A percentile compares a stretch with the other conserved stretches of the same genome.
These are phyloP conservation scores for Chamaenerion angustifolium DNA, from an alignment of 345 rosid genomes.

Conservation along the genomic window DNA sequence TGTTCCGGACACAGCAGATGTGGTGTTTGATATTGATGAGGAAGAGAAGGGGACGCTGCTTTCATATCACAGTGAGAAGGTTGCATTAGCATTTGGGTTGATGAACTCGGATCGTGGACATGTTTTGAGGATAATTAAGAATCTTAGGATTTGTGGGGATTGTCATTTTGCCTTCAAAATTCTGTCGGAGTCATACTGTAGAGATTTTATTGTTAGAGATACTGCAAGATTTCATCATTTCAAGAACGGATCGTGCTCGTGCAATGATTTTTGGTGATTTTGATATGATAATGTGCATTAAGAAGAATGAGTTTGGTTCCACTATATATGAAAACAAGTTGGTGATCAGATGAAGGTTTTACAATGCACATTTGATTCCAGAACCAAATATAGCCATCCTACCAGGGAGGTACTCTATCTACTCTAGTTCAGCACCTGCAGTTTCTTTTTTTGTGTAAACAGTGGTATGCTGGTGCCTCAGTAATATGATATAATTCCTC, in stretches of 20 bases:
- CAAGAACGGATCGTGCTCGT: constrained; percentile 23
- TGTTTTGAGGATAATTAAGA: constrained; percentile 22
- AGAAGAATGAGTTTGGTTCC: too few species aligned
- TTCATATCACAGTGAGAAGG: constrained; percentile 26
- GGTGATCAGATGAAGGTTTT: too few species aligned
- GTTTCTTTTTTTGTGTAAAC: too few species aligned
- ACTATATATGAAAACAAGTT: too few species aligned
- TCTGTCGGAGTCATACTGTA: constrained; percentile 12
- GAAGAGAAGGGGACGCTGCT: constrained; percentile 26
- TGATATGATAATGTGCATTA: too few species aligned
- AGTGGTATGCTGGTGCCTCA: too few species aligned
- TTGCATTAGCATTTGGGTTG: constrained; percentile 26
- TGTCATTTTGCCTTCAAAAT: constrained; percentile 25
- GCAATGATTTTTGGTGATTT: constrained; percentile 23
- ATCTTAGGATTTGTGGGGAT: constrained; percentile 28
- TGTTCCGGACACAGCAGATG: constrained; percentile 19
- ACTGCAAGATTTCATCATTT: constrained; percentile 29
- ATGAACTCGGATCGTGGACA: constrained; percentile 10
- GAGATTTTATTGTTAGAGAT: constrained; percentile 26
- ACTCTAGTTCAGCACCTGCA: too few species aligned
- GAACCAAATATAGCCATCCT: too few species aligned
- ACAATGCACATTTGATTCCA: too few species aligned
- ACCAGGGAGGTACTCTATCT: too few species aligned
- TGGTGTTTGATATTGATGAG: constrained; percentile 28
- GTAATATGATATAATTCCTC: too few species aligned